Evolutionary conservation across 2,329 filamentous ascomycete species (phyloP), one percentile per base, ranked within the genome.

Genomic region (Simplicillium aogashimaense): DNA sequence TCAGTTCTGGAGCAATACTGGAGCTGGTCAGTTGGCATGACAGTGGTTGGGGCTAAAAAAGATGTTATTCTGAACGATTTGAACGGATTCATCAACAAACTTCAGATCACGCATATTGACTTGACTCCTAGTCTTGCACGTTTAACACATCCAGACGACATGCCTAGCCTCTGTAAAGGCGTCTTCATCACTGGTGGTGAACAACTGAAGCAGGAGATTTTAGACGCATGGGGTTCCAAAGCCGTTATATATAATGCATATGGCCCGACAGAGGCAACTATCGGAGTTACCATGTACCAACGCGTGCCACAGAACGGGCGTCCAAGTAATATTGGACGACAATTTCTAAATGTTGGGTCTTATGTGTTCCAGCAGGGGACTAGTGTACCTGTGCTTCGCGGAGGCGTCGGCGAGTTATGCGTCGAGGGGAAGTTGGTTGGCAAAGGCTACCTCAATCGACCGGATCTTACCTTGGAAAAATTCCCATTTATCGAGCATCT

Each of bases 141-240:
- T 6, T 66, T 94, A 9, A 63, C 92, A 1, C 79, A 82, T 43
- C 90, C 89, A 0, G 72, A 85, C 28, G 83, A 94, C 34, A 85
- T 90, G 0, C 88, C 89, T 2, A 82, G 73, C 20, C 66, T 95
- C 1, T 86, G 83, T 47, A 74, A 73, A 36, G 88, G 90, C 3
- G 84, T 95, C 0, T 95, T 95, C 56, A 95, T 95, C 48, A 95
- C 89, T 0, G 89, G 90, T 7, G 89, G 89, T 3, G 89, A 95
- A 56, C 79, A 85, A 38, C 65, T 95, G 14, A 89, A 86, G 50
- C 86, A 92, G 53, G 89, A 95, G 46, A 94, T 95, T 36, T 67
- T 95, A 2, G 83, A 94, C 50, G 74, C 70, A 0, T 95, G 90
- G 89, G 89, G 89, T 0, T 72, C 81, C 1, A 73, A 81, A 42